A percentile compares a stretch with the other conserved stretches of the same genome.
phyloP scores from a whole-genome alignment of 2,329 filamentous ascomycete species.

The Fulvia fulva region DNA sequence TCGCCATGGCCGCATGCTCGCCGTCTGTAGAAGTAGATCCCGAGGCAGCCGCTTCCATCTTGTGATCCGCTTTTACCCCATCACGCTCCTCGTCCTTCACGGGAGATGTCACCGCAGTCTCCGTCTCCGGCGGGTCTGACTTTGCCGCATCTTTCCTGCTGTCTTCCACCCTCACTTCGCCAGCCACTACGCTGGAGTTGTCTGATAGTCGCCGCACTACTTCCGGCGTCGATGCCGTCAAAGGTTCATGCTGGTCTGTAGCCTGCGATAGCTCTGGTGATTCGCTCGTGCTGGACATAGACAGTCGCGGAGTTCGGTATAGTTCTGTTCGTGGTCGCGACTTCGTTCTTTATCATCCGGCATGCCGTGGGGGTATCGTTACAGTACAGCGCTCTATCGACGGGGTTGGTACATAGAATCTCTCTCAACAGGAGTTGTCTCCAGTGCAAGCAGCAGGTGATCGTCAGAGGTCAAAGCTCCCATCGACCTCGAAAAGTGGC shows the following conservation, averaged over 20 bases:
- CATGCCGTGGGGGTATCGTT: slow-evolving; percentile 1
- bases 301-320: slow-evolving; percentile 5
- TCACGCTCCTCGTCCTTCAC: not conserved
- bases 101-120: slow-evolving; percentile 7
- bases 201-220: slow-evolving; percentile 13
- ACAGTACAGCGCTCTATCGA: not conserved
- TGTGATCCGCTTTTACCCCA: not conserved
- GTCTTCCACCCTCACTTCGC: not conserved
- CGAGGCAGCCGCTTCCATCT: not conserved
- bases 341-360: not conserved
- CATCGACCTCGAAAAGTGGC: not conserved
- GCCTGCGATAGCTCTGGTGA: slow-evolving; percentile 14
- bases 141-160: slow-evolving; percentile 5
- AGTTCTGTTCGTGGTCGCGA: not conserved
- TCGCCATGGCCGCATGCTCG: slow-evolving; percentile 12
- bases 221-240: slow-evolving; percentile 12
- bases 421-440: not conserved
- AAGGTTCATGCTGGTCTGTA: slow-evolving; percentile 14
- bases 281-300: slow-evolving; percentile 27
- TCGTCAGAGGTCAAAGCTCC: not conserved
- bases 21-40: not conserved
- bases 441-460: not conserved
- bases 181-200: slow-evolving; percentile 11
- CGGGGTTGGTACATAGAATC: not conserved
- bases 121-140: not conserved